phyloP scores from a whole-genome alignment of 495 filamentous ascomycete species.

The Parmelia sp. region DNA sequence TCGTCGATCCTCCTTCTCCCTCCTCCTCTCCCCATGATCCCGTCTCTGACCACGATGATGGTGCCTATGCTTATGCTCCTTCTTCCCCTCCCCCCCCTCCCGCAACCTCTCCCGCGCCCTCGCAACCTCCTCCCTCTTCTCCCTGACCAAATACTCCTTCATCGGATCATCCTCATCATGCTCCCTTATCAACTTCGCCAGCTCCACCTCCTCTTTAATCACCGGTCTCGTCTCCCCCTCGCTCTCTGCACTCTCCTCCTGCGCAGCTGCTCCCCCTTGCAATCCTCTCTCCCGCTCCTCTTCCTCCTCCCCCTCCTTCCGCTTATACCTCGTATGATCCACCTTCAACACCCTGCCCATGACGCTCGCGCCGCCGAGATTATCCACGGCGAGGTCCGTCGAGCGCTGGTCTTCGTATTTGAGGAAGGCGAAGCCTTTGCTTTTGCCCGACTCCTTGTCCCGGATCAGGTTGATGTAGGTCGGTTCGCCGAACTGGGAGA shows the following conservation, averaged over 20 bases:
- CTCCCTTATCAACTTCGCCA: constrained; percentile 65
- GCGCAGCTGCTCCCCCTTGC: constrained; percentile 31
- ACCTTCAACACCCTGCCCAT: constrained; percentile 76
- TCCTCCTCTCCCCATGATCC: constrained; percentile 24
- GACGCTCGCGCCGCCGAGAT: constrained; percentile 79
- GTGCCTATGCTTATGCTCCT: constrained; percentile 40
- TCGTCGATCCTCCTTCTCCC: constrained; percentile 1
- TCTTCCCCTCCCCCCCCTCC: constrained; percentile 30
- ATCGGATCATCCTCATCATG: constrained; percentile 97
- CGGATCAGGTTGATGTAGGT: constrained; percentile 82
- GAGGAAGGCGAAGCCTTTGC: constrained; percentile 85
- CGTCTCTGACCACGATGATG: constrained; percentile 44
- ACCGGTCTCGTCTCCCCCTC: constrained; percentile 40
- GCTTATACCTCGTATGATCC: constrained; percentile 88
- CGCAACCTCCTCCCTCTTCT: constrained; percentile 83
- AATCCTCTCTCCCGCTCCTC: constrained; percentile 42
- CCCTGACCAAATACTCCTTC: constrained; percentile 80
- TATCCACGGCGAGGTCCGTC: constrained; percentile 92
- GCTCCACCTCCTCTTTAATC: constrained; percentile 66
- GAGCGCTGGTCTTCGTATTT: constrained; percentile 99
- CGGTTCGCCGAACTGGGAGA: constrained; percentile 95
- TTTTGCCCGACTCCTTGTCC: constrained; percentile 94
- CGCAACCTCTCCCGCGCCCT: constrained; percentile 54
- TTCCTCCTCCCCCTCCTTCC: constrained; percentile 76
- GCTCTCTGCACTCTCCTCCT: constrained; percentile 33